phyloP scores from a whole-genome alignment of 306 rosid genomes.

The Parietaria judaica region DNA sequence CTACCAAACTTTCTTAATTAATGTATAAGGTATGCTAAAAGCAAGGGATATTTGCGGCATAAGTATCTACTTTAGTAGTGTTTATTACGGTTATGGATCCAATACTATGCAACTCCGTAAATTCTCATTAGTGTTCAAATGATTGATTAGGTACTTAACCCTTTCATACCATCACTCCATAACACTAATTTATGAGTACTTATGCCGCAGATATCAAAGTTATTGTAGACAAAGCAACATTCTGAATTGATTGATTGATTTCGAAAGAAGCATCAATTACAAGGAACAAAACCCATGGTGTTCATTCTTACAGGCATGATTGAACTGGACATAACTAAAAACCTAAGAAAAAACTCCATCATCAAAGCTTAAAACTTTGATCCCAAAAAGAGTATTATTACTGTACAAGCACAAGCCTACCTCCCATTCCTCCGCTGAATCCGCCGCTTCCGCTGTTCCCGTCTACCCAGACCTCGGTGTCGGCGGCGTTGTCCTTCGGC shows the following conservation, averaged over 20 bases:
- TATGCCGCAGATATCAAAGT: not conserved
- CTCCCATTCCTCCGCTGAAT: constrained; percentile 56
- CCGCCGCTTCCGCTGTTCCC: constrained; percentile 27
- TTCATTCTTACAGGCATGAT: constrained; percentile 12
- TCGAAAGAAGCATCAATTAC: constrained; percentile 14
- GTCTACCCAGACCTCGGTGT: constrained; percentile 34
- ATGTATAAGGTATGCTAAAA: no score
- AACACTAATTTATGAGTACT: no score
- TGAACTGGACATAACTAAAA: constrained; percentile 10
- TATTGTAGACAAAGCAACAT: constrained; percentile 8
- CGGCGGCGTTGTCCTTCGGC: constrained; percentile 55
- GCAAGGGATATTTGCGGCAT: not conserved
- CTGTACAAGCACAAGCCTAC: constrained; percentile 94
- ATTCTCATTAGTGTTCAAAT: no score
- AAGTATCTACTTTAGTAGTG: not conserved
- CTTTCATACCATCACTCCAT: no score
- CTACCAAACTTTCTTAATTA: not conserved
- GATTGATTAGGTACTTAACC: no score
- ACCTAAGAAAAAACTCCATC: constrained; percentile 24
- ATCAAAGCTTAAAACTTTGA: constrained; percentile 23
- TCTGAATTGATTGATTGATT: constrained; percentile 13
- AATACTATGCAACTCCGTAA: no score
- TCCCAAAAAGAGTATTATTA: constrained; percentile 17
- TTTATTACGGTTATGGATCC: no score
- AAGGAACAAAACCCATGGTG: constrained; percentile 22